Evolutionary conservation across 345 rosid genomes (phyloP).

Genomic region (Brassica cretica): DNA sequence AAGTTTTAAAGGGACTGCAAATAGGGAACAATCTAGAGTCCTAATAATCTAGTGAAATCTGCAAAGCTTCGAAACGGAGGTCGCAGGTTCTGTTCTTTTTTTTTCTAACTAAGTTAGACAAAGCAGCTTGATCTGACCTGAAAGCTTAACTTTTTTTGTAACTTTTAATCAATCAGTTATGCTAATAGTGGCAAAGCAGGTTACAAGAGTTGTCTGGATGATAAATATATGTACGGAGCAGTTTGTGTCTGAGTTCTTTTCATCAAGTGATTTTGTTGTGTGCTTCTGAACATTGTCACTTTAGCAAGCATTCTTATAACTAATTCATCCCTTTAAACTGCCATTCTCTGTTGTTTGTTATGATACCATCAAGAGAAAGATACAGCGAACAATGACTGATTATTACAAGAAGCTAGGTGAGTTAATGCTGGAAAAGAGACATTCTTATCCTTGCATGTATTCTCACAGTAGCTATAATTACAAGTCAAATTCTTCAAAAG

Average conservation of each 20-base stretch:
- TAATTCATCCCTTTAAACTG: not conserved
- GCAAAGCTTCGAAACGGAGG: not conserved
- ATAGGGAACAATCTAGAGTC: slow-evolving; percentile 5
- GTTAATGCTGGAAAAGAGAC: not conserved
- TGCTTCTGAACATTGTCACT: not conserved
- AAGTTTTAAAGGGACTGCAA: not conserved
- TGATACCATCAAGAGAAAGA: not conserved
- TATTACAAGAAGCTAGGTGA: not conserved
- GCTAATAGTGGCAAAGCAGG: not conserved
- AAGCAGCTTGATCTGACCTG: not conserved
- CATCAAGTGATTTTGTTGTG: not conserved
- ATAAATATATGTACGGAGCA: not conserved
- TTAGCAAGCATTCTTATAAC: not conserved
- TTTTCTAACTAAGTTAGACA: not conserved
- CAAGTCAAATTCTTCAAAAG: too few relatives aligned
- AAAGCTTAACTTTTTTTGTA: not conserved
- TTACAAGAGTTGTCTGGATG: not conserved
- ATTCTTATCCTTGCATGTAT: not conserved
- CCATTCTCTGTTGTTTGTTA: not conserved
- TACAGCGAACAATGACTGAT: not conserved
- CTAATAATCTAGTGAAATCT: not conserved
- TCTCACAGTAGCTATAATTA: not conserved
- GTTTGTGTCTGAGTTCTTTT: not conserved
- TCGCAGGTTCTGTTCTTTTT: not conserved
- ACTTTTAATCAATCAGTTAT: not conserved